A percentile compares a stretch with the other conserved stretches of the same genome.
These are phyloP conservation scores for Tricholoma furcatifolium DNA, from an alignment of 768 basidiomycete species.

Conservation along the genomic window DNA sequence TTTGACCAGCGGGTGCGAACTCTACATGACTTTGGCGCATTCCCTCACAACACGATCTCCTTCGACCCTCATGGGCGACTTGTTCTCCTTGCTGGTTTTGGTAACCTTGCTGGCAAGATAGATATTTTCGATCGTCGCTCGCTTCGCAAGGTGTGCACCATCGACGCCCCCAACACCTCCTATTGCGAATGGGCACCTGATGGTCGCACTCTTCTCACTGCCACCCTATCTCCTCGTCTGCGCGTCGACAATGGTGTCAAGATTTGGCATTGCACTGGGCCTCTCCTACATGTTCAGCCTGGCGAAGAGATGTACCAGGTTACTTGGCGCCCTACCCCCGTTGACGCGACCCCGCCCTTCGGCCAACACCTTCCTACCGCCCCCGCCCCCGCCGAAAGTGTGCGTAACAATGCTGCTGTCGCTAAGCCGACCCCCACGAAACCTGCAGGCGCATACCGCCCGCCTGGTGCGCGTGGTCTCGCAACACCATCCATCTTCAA, in stretches of 20 bases:
- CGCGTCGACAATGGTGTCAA: conserved; percentile 98
- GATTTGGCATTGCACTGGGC: conserved; percentile 90
- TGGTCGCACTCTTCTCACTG: conserved; percentile 90
- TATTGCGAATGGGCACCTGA: conserved; percentile 95
- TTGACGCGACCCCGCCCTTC: conserved; percentile 69
- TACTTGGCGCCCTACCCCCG: conserved; percentile 74
- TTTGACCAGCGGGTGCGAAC: conserved; percentile 90
- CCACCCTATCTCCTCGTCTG: conserved; percentile 91
- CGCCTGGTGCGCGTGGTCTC: conserved; percentile 88
- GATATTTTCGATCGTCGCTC: conserved; percentile 90
- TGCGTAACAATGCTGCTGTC: conserved; percentile 43
- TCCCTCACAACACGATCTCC: conserved; percentile 87
- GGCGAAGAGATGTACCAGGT: conserved; percentile 90
- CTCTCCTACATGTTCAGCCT: conserved; percentile 79
- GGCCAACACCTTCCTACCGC: conserved; percentile 63
- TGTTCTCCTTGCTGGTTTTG: conserved; percentile 90
- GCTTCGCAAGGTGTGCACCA: conserved; percentile 72
- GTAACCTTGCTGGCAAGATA: conserved; percentile 93
- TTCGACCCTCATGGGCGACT: conserved; percentile 95
- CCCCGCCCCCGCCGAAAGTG: conserved; percentile 63
- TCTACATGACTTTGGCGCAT: conserved; percentile 87
- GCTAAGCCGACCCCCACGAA: conserved; percentile 56
- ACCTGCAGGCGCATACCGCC: conserved; percentile 11
- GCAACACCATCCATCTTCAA: conserved; percentile 88
- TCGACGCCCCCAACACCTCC: conserved; percentile 92